Evolutionary conservation across 768 basidiomycete genomes (phyloP).

Genomic region (Baorangia bicolor): DNA sequence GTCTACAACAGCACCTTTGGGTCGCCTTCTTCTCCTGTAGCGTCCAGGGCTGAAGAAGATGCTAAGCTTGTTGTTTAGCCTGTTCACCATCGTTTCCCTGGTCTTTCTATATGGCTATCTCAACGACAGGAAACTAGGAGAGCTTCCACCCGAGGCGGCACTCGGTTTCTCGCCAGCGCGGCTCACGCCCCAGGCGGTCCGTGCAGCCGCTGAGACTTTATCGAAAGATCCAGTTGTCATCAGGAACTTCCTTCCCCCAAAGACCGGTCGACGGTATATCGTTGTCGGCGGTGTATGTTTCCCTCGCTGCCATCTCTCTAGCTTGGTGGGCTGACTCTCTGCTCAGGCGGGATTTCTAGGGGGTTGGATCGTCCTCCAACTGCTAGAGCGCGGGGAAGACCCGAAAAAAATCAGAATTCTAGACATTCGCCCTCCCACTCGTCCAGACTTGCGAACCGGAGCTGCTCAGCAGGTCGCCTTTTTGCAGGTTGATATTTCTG

Average conservation of each 20-base stretch:
- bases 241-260: constrained; percentile 54
- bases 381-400: constrained; percentile 70
- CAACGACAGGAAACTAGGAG: constrained; percentile 57
- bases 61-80: constrained; percentile 9
- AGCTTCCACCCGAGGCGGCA: constrained; percentile 46
- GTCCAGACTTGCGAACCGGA: constrained; percentile 55
- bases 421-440: constrained; percentile 62
- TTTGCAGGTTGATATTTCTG: constrained; percentile 56
- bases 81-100: constrained; percentile 2
- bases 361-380: constrained; percentile 71
- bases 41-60: constrained; percentile 13
- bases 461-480: constrained; percentile 54
- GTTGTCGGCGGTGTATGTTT: constrained; percentile 68
- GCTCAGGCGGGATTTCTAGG: constrained; percentile 70
- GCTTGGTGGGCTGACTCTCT: background rate
- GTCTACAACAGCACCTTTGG: background rate
- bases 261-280: constrained; percentile 73
- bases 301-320: background rate
- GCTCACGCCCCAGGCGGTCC: constrained; percentile 43
- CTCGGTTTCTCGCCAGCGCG: constrained; percentile 51
- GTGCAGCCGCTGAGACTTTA: constrained; percentile 38
- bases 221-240: constrained; percentile 35
- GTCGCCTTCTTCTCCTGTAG: background rate
- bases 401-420: constrained; percentile 61
- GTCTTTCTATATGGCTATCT: constrained; percentile 39